A percentile compares a stretch with the other conserved stretches of the same genome.
phyloP scores from a whole-genome alignment of 768 basidiomycete genomes.

The Suillus variegatus region DNA sequence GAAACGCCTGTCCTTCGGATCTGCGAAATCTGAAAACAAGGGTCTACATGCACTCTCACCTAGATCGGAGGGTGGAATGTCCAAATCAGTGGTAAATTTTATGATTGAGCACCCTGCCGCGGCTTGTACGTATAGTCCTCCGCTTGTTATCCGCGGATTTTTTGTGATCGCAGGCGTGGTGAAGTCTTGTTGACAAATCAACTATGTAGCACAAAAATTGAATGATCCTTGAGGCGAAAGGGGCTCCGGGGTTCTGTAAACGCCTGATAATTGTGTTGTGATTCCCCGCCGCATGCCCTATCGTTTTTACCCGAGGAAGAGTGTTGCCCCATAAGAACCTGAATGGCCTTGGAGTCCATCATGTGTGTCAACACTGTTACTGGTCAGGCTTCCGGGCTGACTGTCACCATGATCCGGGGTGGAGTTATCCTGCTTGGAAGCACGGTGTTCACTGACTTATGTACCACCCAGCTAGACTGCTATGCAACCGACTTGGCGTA shows the following conservation, averaged over 20 bases:
- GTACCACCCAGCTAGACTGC: no score
- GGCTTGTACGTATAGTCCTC: background rate
- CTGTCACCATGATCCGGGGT: background rate
- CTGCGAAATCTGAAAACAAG: background rate
- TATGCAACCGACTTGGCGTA: background rate
- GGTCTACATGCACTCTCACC: background rate
- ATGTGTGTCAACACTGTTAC: background rate
- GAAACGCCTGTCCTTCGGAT: background rate
- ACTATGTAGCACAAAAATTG: background rate
- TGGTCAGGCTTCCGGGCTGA: background rate
- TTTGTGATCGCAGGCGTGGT: background rate
- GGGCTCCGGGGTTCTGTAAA: background rate
- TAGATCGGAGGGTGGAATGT: background rate
- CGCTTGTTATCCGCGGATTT: background rate
- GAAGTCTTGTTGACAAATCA: background rate
- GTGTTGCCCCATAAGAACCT: background rate
- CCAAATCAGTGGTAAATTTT: background rate
- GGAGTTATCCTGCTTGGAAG: background rate
- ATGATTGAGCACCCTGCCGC: background rate
- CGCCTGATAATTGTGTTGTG: background rate
- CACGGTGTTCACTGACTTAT: background rate
- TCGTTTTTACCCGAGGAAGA: background rate
- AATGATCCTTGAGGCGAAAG: background rate
- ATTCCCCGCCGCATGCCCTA: background rate
- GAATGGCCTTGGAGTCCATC: no score